These are phyloP conservation scores for Parastagonospora avenae DNA, from an alignment of 2,329 filamentous ascomycete genomes.

Conservation along the genomic window DNA sequence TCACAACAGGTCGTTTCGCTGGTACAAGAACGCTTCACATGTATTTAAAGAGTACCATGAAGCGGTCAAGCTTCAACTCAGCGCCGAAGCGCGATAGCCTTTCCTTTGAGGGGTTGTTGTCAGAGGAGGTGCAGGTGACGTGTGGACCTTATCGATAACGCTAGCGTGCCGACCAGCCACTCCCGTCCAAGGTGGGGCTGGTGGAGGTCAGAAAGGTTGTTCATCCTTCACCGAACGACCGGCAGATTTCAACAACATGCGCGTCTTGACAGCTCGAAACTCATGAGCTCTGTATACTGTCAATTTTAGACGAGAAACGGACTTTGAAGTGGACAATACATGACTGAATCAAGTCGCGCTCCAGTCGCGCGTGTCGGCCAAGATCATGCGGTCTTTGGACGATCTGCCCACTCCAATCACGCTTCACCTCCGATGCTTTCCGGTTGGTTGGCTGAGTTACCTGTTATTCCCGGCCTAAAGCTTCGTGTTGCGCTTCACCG, in stretches of 20 bases:
- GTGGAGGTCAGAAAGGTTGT: neutral
- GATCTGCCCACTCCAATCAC: neutral
- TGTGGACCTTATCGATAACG: neutral
- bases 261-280: too few relatives aligned
- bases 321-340: too few relatives aligned
- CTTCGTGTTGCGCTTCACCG: too few relatives aligned
- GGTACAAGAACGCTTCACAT: neutral
- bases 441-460: neutral
- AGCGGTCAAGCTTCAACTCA: neutral
- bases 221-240: too few relatives aligned
- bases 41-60: neutral
- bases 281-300: too few relatives aligned
- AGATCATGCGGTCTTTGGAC: neutral
- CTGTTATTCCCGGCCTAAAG: neutral
- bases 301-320: neutral
- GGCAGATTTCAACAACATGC: too few relatives aligned
- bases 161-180: neutral
- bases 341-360: too few relatives aligned
- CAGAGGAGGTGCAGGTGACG: neutral
- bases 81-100: neutral
- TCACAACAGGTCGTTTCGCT: too few relatives aligned
- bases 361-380: neutral
- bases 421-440: neutral
- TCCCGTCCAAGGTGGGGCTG: neutral
- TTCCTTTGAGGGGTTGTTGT: neutral